Base-by-base conservation (phyloP, 2,329 filamentous ascomycete species). In the Epichloe glyceriae region DNA sequence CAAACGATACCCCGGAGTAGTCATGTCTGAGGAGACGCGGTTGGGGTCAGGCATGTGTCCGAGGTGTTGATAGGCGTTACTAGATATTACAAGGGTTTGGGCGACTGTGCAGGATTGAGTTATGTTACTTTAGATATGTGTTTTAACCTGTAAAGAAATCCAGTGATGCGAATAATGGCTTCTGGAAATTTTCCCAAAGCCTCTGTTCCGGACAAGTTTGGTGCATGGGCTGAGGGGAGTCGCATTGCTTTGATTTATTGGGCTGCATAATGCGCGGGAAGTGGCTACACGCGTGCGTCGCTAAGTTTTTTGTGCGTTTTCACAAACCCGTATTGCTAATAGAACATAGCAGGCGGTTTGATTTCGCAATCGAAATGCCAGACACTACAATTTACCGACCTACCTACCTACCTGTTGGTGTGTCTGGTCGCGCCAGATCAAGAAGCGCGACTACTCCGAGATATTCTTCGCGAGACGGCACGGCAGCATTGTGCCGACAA, bases 1-100 rank as follows among this genome's bases (percentile, higher is more conserved):
- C 63, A 22, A 58, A 63, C 19, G 61, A 64, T 33, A 57, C 58
- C 50, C 55, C 56, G 5, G 63, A 67, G 46, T 53, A 52, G 44
- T 34, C 1, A 33, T 47, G 19, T 14, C 15, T 15, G 46, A 22
- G 30, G 10, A 6, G 14, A 35, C 26, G 3, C 26, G 35, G 14
- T n/a, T 12, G 30, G 30, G 30, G 35, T 10, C 20, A 3, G 30
- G 12, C 10, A 7, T 26, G n/a, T 4, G 22, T 22, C 30, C 26
- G 14, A 12, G 30, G 38, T 22, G 11, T 42, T 42, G 11, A 22
- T 19, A 20, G 37, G 37, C 30, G 46, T 20, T n/a, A n/a, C n/a
- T n/a, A n/a, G n/a, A n/a, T n/a, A n/a, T 35, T n/a, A 11, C 30
- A 3, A 48, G 2, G 38, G 17, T 20, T 30, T 17, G 26, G 35